Conservation (phyloP, 208 protist genomes). For the Crithidia sp. region DNA sequence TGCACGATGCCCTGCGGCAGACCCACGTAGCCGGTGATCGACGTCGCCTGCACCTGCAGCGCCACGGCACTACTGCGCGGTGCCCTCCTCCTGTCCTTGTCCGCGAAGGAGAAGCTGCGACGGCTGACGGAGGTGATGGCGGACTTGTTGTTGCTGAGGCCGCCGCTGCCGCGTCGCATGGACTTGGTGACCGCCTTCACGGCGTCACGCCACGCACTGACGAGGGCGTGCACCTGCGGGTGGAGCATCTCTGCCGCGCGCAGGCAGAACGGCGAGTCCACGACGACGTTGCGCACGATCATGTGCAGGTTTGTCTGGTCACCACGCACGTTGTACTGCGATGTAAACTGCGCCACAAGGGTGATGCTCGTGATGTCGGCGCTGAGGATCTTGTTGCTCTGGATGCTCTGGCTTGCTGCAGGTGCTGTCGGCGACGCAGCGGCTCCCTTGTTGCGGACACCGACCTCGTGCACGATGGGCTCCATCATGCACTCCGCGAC, state of each 20-base stretch:
- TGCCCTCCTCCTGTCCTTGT: background rate
- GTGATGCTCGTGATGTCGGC: conserved; percentile 36
- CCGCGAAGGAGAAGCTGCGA: conserved; percentile 11
- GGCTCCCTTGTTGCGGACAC: background rate
- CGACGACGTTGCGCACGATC: conserved; percentile 45
- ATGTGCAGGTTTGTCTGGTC: conserved; percentile 72
- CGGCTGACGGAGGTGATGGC: background rate
- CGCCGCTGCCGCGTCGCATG: conserved; percentile 12
- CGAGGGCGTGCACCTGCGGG: conserved; percentile 72
- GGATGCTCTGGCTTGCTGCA: background rate
- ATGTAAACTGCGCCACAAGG: conserved; percentile 47
- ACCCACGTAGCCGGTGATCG: conserved; percentile 50
- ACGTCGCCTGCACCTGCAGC: conserved; percentile 59
- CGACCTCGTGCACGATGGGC: conserved; percentile 3
- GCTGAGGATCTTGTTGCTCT: conserved; percentile 32
- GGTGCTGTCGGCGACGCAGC: background rate
- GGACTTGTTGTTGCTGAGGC: background rate
- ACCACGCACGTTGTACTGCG: conserved; percentile 50
- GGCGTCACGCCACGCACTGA: conserved; percentile 60
- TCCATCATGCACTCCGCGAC: conserved; percentile 68
- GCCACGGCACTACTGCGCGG: conserved; percentile 40
- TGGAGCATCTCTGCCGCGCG: conserved; percentile 64
- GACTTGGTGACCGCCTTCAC: conserved; percentile 19
- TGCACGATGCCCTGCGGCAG: conserved; percentile 65
- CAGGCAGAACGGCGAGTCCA: conserved; percentile 62